Conservation (phyloP, 352 stramenopile species). For the Globisporangium perplexum region DNA sequence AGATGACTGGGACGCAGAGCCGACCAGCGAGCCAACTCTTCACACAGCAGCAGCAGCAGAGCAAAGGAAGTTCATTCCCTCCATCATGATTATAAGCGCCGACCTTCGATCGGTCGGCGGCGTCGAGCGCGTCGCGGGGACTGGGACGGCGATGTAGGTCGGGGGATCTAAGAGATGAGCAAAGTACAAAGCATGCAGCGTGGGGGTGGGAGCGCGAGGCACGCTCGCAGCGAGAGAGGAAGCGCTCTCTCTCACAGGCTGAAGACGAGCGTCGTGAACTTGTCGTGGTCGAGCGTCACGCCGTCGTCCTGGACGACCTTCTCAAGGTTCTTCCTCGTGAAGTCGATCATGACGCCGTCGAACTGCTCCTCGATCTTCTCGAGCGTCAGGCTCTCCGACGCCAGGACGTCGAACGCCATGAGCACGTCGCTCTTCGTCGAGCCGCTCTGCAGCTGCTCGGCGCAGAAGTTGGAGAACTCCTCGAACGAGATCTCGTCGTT, state of each 20-base stretch:
- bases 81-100: background rate
- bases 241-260: constrained; percentile 35
- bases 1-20: too few relatives aligned
- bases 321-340: constrained; percentile 70
- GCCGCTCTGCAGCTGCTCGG: constrained; percentile 85
- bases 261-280: constrained; percentile 80
- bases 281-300: constrained; percentile 58
- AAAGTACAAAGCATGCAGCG: background rate
- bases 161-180: background rate
- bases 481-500: constrained; percentile 84
- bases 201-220: background rate
- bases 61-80: constrained; percentile 27
- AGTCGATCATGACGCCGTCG: constrained; percentile 61
- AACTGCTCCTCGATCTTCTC: constrained; percentile 84
- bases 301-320: constrained; percentile 47
- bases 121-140: background rate
- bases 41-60: background rate
- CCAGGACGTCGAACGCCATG: constrained; percentile 77
- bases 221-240: background rate
- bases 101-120: background rate
- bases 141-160: background rate
- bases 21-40: constrained; percentile 4
- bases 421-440: constrained; percentile 80
- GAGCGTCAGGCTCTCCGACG: constrained; percentile 60
- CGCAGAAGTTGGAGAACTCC: constrained; percentile 83